Conservation (phyloP, 2,329 filamentous ascomycete genomes). For the Xylariales sp. region DNA sequence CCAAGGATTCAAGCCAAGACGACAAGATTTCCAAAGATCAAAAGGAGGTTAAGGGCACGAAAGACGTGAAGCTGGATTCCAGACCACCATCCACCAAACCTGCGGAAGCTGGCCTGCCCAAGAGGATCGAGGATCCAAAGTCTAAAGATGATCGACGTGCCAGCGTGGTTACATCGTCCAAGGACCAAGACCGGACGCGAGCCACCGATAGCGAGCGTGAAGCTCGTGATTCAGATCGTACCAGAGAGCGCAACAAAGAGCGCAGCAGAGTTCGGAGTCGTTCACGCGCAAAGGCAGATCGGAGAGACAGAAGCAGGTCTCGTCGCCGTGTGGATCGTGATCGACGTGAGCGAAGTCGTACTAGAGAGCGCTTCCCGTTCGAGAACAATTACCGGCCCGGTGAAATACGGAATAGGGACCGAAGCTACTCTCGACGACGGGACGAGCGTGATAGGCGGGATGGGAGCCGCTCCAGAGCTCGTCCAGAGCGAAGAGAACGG, state of each 20-base stretch:
- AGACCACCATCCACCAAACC: slow-evolving; percentile 13
- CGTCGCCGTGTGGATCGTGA: too few relatives aligned
- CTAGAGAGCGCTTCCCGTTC: slow-evolving; percentile 1
- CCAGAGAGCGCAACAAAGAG: slow-evolving; percentile 21
- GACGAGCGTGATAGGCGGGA: slow-evolving; percentile 18
- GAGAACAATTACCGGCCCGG: slow-evolving; percentile 26
- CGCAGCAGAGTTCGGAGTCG: slow-evolving; percentile 7
- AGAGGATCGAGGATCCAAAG: slow-evolving; percentile 11
- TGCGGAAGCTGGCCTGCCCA: slow-evolving; percentile 15
- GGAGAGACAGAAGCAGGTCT: slow-evolving; percentile 6
- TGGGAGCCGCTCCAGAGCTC: slow-evolving; percentile 15
- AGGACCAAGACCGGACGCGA: slow-evolving; percentile 18
- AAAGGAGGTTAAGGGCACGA: slow-evolving; percentile 16
- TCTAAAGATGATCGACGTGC: slow-evolving; percentile 20
- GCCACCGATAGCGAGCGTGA: slow-evolving; percentile 21
- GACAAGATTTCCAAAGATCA: slow-evolving; percentile 14
- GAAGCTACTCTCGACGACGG: slow-evolving; percentile 20
- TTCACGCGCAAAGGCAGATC: slow-evolving; percentile 4
- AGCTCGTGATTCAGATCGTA: too few relatives aligned
- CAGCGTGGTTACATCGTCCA: slow-evolving; percentile 17
- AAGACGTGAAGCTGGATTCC: slow-evolving; percentile 11
- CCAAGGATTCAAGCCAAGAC: slow-evolving; percentile 20
- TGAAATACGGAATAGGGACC: slow-evolving; percentile 13
- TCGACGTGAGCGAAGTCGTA: slow-evolving; percentile 2
- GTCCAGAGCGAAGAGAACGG: neutral